phyloP scores from a whole-genome alignment of 306 rosid species.

The Lathyrus sativus region DNA sequence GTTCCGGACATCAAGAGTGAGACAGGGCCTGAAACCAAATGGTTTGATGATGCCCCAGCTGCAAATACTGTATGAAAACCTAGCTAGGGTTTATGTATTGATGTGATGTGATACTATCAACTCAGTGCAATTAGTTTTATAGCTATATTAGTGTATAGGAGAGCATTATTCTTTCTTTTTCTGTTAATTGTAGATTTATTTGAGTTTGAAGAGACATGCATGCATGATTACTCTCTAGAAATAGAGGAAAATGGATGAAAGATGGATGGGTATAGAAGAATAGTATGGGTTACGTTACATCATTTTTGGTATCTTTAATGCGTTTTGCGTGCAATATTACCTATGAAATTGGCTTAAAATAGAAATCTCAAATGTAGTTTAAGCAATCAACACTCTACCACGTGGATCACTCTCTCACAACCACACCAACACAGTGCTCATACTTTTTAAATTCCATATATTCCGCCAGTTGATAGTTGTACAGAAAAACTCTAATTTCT shows the following conservation, averaged over 20 bases:
- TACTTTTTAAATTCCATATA: too few relatives aligned
- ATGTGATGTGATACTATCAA: neutral
- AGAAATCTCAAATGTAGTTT: slow-evolving; percentile 24
- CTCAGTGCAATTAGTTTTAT: neutral
- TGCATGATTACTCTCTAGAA: neutral
- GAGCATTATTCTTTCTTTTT: too few relatives aligned
- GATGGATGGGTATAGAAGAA: neutral
- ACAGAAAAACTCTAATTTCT: too few relatives aligned
- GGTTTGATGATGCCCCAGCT: neutral
- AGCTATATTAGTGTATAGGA: too few relatives aligned
- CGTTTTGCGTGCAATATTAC: neutral
- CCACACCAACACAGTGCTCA: too few relatives aligned
- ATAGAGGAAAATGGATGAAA: neutral
- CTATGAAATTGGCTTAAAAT: slow-evolving; percentile 14
- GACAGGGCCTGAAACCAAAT: neutral
- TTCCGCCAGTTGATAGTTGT: too few relatives aligned
- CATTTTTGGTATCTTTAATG: slow-evolving; percentile 34
- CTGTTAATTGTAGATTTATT: too few relatives aligned
- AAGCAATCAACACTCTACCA: neutral
- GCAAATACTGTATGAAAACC: neutral
- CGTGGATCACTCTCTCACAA: too few relatives aligned
- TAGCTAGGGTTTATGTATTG: neutral
- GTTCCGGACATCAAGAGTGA: neutral
- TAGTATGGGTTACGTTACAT: neutral
- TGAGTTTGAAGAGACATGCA: neutral